Conservation (phyloP, 495 filamentous ascomycete species). For the Saxispiralis lemnorum region DNA sequence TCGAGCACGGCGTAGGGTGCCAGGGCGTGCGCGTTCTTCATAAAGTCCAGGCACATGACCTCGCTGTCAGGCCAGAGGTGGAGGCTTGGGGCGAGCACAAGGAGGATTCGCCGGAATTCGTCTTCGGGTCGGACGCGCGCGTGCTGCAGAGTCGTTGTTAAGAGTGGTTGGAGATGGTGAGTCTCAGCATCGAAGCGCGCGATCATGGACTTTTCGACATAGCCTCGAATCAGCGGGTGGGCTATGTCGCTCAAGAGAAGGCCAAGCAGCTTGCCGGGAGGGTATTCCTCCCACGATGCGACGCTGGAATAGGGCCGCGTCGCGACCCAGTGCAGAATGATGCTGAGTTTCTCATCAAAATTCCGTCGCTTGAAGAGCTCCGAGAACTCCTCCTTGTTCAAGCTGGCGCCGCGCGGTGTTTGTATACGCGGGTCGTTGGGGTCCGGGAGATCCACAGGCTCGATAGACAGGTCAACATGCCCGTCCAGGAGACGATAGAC, state of each 20-base stretch:
- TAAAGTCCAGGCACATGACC: neutral
- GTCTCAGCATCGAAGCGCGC: neutral
- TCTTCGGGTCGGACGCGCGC: no score
- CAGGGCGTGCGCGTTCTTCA: neutral
- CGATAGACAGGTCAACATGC: neutral
- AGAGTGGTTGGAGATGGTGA: neutral
- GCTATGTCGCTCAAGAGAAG: neutral
- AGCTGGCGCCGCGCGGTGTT: no score
- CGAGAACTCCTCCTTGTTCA: no score
- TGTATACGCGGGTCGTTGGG: no score
- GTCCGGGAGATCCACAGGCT: no score
- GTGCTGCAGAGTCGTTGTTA: neutral
- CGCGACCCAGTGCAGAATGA: neutral
- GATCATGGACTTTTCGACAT: neutral
- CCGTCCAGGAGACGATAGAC: neutral
- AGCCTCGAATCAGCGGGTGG: neutral
- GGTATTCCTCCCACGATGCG: neutral
- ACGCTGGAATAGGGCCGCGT: neutral
- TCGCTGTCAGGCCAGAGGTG: neutral
- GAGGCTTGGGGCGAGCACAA: neutral
- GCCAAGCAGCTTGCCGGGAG: slow-evolving; percentile 3
- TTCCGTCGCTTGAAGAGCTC: no score
- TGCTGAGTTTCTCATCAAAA: no score
- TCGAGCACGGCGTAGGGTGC: neutral
- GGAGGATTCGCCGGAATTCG: neutral